Base-by-base conservation (phyloP, 352 stramenopile genomes). In the Phytophthora colocasiae region DNA sequence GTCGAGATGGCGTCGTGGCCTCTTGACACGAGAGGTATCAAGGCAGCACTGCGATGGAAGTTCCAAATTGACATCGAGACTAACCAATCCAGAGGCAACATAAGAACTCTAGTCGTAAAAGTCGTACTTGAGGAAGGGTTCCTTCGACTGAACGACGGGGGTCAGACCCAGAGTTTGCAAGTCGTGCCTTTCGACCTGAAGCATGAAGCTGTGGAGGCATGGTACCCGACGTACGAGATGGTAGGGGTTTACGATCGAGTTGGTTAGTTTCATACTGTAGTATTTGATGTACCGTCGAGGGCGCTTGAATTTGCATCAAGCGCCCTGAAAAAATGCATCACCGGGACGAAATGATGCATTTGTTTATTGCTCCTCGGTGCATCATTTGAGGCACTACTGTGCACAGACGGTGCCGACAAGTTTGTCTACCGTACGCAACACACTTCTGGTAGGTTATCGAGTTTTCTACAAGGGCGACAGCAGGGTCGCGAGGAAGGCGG, bases 1-100 rank as follows among this genome's bases (percentile, higher is more conserved):
- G 54, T 83, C 38, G 78, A 83, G 60, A 75, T 82, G 34, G 56
- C 32, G 27, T 75, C 63, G 19, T 78, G 54, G 62, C 54, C 58
- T 8, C 4, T 66, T 15, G 44, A 58, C 27, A 58, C 45, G n/a
- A 54, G 17, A 17, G 27, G 38, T 24, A 27, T 7, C 2, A 38
- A 60, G 2, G 32, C 59, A 36, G 54, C 64, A 40, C 44, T 73
- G 34, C 58, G 58, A 1, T 79, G 61, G 61, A 73, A 66, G 32
- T n/a, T 75, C 2, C 57, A 79, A 46, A 40, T 73, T 36, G 26
- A 66, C 24, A 17, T 59, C 5, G 55, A 70, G 11, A 12, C 24
- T 36, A 58, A 26, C n/a, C 31, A 49, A 38, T 14, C 8, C 12
- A 49, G 22, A 58, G 43, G 32, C 11, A 55, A 26, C 6, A 2